Percentiles rank a stretch among this genome's conserved stretches.
These are phyloP conservation scores for Extremus antarcticus DNA, from an alignment of 495 filamentous ascomycete species.

Conservation along the genomic window DNA sequence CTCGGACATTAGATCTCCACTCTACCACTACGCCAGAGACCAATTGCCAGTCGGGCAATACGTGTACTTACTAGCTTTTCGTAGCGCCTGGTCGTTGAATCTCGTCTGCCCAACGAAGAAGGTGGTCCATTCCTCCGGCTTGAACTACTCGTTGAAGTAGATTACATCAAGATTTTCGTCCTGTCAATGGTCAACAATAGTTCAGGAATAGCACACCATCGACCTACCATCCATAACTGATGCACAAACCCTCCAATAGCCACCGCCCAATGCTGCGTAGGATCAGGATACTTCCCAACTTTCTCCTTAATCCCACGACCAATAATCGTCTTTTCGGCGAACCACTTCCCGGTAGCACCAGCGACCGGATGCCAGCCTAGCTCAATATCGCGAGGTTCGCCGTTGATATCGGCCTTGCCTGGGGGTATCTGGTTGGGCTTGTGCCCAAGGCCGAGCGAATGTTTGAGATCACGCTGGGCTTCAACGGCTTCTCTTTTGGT, in stretches of 20 bases:
- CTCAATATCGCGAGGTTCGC: not conserved
- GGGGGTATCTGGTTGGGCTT: not conserved
- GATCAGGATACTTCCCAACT: conserved; percentile 1
- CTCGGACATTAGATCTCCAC: no score
- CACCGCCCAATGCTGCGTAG: conserved; percentile 1
- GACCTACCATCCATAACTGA: conserved; percentile 1
- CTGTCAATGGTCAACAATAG: no score
- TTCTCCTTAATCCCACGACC: not conserved
- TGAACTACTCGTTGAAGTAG: not conserved
- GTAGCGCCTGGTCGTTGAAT: conserved; percentile 1
- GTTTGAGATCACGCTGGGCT: not conserved
- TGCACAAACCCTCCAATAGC: not conserved
- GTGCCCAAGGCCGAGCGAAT: not conserved
- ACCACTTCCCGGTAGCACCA: not conserved
- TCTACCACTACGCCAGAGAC: no score
- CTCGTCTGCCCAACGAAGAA: not conserved
- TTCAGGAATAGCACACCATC: no score
- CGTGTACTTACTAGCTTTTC: not conserved
- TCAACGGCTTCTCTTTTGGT: not conserved
- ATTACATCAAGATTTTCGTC: not conserved
- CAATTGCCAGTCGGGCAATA: no score
- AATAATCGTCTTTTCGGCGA: conserved; percentile 2
- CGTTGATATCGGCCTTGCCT: not conserved
- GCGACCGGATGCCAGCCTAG: conserved; percentile 2
- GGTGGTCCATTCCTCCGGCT: not conserved